Evolutionary conservation across 805 yeast species (phyloP).

Genomic region (Candida stauntonica): DNA sequence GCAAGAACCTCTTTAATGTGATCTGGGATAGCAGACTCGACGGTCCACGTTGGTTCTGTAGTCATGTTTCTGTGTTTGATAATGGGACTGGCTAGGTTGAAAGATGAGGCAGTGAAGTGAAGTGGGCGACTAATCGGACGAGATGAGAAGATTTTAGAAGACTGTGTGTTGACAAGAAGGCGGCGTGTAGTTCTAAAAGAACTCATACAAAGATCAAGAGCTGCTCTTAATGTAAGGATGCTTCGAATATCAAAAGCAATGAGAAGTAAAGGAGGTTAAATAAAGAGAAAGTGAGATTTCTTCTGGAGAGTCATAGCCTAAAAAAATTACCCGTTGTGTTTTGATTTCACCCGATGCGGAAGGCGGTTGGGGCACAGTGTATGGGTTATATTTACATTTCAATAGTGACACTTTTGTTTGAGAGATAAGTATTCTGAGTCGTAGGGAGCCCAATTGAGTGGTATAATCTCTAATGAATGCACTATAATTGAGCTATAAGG

Average conservation of each 20-base stretch:
- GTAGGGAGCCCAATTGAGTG: no score
- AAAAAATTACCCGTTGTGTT: slow-evolving; percentile 3
- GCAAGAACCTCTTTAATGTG: slow-evolving; percentile 36
- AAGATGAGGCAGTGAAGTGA: background rate
- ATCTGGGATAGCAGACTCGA: slow-evolving; percentile 48
- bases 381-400: background rate
- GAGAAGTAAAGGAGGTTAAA: background rate
- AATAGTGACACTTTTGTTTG: background rate
- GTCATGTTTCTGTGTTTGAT: slow-evolving; percentile 11
- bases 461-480: no score
- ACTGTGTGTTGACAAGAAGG: background rate
- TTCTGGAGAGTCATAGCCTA: no score
- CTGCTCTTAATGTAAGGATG: background rate
- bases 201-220: slow-evolving; percentile 2
- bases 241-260: background rate
- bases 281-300: no score
- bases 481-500: background rate
- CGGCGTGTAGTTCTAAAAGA: background rate
- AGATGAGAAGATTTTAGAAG: background rate
- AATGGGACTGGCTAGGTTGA: background rate
- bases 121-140: background rate
- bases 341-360: slow-evolving; percentile 4
- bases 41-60: slow-evolving; percentile 41
- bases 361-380: slow-evolving; percentile 2
- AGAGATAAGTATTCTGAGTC: background rate